Conservation (phyloP, 2,329 filamentous ascomycete species). For the Aspergillus sergii region DNA sequence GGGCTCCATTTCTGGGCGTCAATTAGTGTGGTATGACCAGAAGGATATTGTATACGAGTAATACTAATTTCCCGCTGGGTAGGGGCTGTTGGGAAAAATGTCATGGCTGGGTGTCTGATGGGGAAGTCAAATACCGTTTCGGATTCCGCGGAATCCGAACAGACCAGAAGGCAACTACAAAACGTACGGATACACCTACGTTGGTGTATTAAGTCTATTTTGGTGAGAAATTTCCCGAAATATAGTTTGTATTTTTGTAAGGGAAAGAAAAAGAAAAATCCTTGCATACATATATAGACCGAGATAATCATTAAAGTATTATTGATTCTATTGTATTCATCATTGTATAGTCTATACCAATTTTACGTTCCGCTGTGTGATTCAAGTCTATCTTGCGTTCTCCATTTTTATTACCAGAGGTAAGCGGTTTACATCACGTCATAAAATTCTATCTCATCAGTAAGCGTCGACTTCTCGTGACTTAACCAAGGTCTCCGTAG, state of each 20-base stretch:
- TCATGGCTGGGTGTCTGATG: background rate
- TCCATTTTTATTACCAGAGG: no score
- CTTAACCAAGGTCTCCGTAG: background rate
- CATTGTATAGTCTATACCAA: no score
- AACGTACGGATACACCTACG: background rate
- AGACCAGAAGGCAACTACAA: background rate
- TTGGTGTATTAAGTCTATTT: no score
- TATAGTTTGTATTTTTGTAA: no score
- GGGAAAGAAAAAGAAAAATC: no score
- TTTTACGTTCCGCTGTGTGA: no score
- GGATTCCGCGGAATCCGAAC: constrained; percentile 9
- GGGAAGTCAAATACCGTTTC: constrained; percentile 1
- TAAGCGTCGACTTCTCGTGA: background rate
- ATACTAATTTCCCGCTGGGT: background rate
- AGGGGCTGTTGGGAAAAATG: background rate
- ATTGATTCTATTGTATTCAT: no score
- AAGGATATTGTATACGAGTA: background rate
- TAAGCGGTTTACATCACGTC: background rate
- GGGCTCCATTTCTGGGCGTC: constrained; percentile 29
- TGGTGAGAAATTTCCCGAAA: no score
- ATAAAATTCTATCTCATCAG: background rate
- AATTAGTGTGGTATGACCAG: background rate
- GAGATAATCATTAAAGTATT: no score
- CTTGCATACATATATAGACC: no score
- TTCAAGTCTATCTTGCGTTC: no score